Base-by-base conservation (phyloP, 2,329 filamentous ascomycete species). In the Xylaria sp. region DNA sequence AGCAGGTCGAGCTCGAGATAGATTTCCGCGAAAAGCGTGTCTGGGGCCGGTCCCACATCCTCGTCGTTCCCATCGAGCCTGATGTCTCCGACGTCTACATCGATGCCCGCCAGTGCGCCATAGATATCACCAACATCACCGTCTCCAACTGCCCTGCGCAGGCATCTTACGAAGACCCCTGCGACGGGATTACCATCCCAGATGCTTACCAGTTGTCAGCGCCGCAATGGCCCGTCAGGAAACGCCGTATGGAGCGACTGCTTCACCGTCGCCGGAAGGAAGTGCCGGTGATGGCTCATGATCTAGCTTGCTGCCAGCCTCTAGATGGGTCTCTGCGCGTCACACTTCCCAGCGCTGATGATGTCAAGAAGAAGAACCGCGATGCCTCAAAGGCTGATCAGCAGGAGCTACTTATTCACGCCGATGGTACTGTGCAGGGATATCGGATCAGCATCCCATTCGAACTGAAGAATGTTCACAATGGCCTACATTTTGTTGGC, bases 401-500 rank as follows among this genome's bases (percentile, higher is more conserved):
- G 65, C 81, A 81, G 57, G 81, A 78, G 42, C 62, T 77, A 25
- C 72, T 75, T 12, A 68, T 79, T 27, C 66, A 75, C 37, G 58
- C 66, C 5, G 74, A 77, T 51, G 75, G 75, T 54, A 73, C 68
- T 29, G 80, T 85, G n/a, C 79, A 83, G 37, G 83, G 83, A 70
- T 84, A 83, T 40, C 80, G 74, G 71, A 82, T 89, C 47, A 83
- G 83, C 55, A 91, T 98, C 65, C 92, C 96, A 40, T 99, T 97
- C 77, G 84, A 86, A 25, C 88, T 93, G 40, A 89, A 88, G 60
- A 88, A 89, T 73, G 91, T 94, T 60, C 87, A 93, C 54, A 96
- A 99, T 78, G 95, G 93, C 25, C 80, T 98, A 66, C 94, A 98
- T 69, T 99, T 98, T 80, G 93, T 97, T 18, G 94, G 96, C 3